A percentile compares a stretch with the other conserved stretches of the same genome.
Conservation (phyloP, 2,329 filamentous ascomycete genomes). For the Calonectria ilicicola region DNA sequence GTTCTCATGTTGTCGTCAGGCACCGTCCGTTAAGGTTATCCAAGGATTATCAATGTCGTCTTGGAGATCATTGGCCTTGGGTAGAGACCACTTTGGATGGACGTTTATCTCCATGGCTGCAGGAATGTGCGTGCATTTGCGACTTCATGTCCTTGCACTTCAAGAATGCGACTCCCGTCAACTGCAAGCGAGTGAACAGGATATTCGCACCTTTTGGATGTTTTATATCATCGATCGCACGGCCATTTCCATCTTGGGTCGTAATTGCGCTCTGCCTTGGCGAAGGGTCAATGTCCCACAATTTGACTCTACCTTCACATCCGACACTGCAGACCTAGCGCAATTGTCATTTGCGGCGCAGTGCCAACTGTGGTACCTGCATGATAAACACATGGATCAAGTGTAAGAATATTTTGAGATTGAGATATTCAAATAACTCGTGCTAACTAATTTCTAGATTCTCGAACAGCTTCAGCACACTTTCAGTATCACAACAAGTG, state of each 20-base stretch:
- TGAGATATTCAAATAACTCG: background rate
- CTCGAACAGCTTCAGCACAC: background rate
- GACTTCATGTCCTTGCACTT: background rate
- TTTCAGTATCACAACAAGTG: background rate
- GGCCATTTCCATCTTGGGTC: background rate
- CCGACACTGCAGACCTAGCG: background rate
- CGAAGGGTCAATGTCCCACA: constrained; percentile 5
- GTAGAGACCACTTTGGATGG: constrained; percentile 1
- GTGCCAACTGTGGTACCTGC: background rate
- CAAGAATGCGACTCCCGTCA: constrained; percentile 7
- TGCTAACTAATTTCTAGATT: background rate
- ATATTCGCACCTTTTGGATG: constrained; percentile 7
- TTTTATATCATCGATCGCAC: constrained; percentile 14
- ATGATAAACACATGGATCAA: constrained; percentile 6
- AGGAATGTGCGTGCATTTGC: background rate
- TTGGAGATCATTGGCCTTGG: background rate
- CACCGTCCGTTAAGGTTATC: background rate
- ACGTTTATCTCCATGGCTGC: constrained; percentile 17
- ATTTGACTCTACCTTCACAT: constrained; percentile 2
- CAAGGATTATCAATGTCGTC: constrained; percentile 10
- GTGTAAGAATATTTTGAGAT: background rate
- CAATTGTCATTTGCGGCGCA: constrained; percentile 1
- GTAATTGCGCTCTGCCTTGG: constrained; percentile 5
- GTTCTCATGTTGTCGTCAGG: background rate
- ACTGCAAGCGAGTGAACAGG: background rate